These are phyloP conservation scores for Dalbergia oliveri DNA, from an alignment of 306 rosid species.

Conservation along the genomic window DNA sequence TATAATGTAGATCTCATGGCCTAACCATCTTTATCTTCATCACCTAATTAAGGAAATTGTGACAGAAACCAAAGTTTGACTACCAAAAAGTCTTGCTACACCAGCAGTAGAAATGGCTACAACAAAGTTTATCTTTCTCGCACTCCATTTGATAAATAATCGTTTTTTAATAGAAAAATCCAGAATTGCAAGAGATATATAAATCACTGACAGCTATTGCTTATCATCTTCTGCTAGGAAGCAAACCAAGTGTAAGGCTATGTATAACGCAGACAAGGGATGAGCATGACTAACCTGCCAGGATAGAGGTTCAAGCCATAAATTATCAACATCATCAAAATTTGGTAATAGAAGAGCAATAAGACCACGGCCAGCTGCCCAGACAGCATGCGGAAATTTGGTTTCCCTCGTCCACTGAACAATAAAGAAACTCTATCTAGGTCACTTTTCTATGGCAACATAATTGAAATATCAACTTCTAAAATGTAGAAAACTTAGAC, in stretches of 20 bases:
- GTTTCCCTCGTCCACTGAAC: constrained; percentile 90
- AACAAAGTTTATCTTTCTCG: not conserved
- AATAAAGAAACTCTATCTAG: constrained; percentile 42
- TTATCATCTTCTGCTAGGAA: constrained; percentile 15
- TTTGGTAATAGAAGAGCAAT: constrained; percentile 88
- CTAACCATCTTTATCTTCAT: not conserved
- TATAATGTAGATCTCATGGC: constrained; percentile 7
- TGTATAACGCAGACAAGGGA: constrained; percentile 23
- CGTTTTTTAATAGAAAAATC: not conserved
- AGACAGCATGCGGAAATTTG: constrained; percentile 95
- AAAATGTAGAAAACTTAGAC: constrained; percentile 21
- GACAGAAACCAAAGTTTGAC: not conserved
- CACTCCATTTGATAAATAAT: not conserved
- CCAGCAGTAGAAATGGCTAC: not conserved
- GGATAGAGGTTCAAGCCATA: constrained; percentile 96
- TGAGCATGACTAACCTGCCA: constrained; percentile 84
- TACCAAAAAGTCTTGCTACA: constrained; percentile 4
- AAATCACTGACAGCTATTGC: constrained; percentile 14
- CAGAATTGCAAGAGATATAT: not conserved
- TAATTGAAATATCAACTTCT: constrained; percentile 36
- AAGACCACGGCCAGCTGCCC: constrained; percentile 99
- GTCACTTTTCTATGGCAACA: constrained; percentile 38
- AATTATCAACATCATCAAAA: constrained; percentile 84
- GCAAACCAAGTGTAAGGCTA: constrained; percentile 22
- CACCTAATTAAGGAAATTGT: constrained; percentile 4